A percentile compares a stretch with the other conserved stretches of the same genome.
These are phyloP conservation scores for Stagonosporopsis rhizophila DNA, from an alignment of 2,329 filamentous ascomycete genomes.

Conservation along the genomic window DNA sequence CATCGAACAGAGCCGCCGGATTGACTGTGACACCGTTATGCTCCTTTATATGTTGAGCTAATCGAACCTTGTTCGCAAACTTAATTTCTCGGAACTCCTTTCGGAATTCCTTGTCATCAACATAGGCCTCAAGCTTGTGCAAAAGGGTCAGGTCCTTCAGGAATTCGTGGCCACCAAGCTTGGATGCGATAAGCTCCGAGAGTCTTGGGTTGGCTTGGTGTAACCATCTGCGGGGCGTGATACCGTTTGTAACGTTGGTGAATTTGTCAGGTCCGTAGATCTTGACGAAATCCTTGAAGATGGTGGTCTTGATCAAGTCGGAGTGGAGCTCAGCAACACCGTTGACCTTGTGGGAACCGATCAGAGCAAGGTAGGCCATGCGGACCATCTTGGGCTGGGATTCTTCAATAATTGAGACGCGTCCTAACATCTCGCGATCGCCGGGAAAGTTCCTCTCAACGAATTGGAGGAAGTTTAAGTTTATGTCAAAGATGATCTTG, in stretches of 20 bases:
- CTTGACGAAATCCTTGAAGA: conserved; percentile 97
- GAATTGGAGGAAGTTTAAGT: conserved; percentile 86
- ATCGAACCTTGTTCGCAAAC: conserved; percentile 89
- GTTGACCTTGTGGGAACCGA: conserved; percentile 99
- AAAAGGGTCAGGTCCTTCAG: conserved; percentile 88
- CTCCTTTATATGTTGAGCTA: conserved; percentile 89
- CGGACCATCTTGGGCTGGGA: conserved; percentile 96
- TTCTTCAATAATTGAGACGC: conserved; percentile 98
- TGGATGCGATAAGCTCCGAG: conserved; percentile 89
- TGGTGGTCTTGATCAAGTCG: conserved; percentile 97
- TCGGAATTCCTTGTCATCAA: conserved; percentile 87
- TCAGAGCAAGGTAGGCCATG: conserved; percentile 94
- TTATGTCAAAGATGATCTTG: conserved; percentile 96
- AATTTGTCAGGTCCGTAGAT: conserved; percentile 98
- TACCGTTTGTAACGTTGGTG: conserved; percentile 97
- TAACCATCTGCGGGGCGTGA: conserved; percentile 94
- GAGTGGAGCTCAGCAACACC: conserved; percentile 97
- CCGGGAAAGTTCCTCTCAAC: conserved; percentile 92
- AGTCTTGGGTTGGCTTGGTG: conserved; percentile 96
- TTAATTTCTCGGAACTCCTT: conserved; percentile 98
- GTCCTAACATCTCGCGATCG: conserved; percentile 81
- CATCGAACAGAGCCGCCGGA: conserved; percentile 87
- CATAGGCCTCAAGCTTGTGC: conserved; percentile 82
- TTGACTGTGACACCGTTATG: conserved; percentile 83
- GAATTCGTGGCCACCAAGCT: conserved; percentile 82